A percentile compares a stretch with the other conserved stretches of the same genome.
phyloP scores from a whole-genome alignment of 106 monocot species.

The Platanthera guangdongensis region DNA sequence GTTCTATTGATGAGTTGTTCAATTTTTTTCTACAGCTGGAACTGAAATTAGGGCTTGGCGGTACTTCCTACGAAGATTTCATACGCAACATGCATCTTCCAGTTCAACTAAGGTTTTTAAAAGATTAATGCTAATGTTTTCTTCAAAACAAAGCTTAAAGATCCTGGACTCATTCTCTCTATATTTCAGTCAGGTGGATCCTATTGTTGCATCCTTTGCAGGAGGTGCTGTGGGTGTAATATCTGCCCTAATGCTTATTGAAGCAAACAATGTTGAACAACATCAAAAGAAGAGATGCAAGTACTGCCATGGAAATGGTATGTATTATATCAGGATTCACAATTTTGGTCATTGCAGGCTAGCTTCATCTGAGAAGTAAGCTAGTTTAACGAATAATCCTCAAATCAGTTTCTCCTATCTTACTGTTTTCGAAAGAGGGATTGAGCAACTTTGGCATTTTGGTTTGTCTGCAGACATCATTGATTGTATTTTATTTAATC shows the following conservation, averaged over 20 bases:
- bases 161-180: not conserved
- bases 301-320: conserved; percentile 88
- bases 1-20: not conserved
- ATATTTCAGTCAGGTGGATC: conserved; percentile 82
- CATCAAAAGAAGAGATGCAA: conserved; percentile 94
- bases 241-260: conserved; percentile 86
- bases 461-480: not conserved
- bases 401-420: not conserved
- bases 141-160: not conserved
- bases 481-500: not conserved
- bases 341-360: not conserved
- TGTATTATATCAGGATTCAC: not conserved
- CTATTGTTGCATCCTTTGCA: conserved; percentile 87
- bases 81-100: conserved; percentile 82
- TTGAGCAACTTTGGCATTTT: not conserved
- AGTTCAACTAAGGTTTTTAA: conserved; percentile 64
- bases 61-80: conserved; percentile 96
- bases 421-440: not conserved
- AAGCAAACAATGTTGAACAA: conserved; percentile 80
- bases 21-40: conserved; percentile 45
- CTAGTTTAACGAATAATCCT: not conserved
- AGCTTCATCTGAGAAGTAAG: not conserved
- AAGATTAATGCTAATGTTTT: not conserved
- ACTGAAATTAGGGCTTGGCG: conserved; percentile 81
- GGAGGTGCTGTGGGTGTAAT: conserved; percentile 95